phyloP scores from a whole-genome alignment of 2,329 filamentous ascomycete genomes.

The Colletotrichum simmondsii region DNA sequence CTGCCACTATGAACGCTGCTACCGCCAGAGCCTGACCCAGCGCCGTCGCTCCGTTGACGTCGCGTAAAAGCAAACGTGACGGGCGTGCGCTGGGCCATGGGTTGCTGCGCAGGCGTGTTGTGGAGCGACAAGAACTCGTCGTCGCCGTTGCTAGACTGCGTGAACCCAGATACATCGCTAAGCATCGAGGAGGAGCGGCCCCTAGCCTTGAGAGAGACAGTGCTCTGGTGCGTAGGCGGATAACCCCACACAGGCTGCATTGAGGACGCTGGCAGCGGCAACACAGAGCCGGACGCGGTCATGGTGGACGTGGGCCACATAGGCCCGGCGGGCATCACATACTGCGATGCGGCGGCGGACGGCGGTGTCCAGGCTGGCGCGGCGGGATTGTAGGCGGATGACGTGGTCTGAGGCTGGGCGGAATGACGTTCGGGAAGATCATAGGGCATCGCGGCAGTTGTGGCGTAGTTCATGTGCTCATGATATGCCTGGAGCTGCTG shows the following conservation, averaged over 20 bases:
- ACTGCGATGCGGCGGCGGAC: slow-evolving; percentile 46
- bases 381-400: slow-evolving; percentile 37
- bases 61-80: slow-evolving; percentile 34
- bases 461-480: slow-evolving; percentile 45
- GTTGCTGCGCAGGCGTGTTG: slow-evolving; percentile 36
- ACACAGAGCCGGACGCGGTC: slow-evolving; percentile 41
- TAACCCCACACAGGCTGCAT: slow-evolving; percentile 36
- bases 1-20: slow-evolving; percentile 49
- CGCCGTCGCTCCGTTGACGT: slow-evolving; percentile 28
- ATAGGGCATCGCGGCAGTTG: slow-evolving; percentile 45
- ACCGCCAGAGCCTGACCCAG: slow-evolving; percentile 32
- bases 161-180: slow-evolving; percentile 74
- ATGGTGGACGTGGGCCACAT: slow-evolving; percentile 49
- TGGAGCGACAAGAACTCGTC: slow-evolving; percentile 44
- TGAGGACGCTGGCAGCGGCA: slow-evolving; percentile 42
- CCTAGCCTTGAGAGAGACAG: slow-evolving; percentile 54
- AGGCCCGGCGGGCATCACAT: slow-evolving; percentile 39
- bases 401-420: slow-evolving; percentile 35
- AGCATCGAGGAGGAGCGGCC: slow-evolving; percentile 75
- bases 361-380: slow-evolving; percentile 47
- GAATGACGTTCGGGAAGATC: slow-evolving; percentile 39
- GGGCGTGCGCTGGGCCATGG: slow-evolving; percentile 34
- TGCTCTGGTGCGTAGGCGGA: slow-evolving; percentile 36
- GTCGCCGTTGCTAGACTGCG: slow-evolving; percentile 68
- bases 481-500: slow-evolving; percentile 47